These are phyloP conservation scores for Suillus ampliporus DNA, from an alignment of 768 basidiomycete genomes.

Conservation along the genomic window DNA sequence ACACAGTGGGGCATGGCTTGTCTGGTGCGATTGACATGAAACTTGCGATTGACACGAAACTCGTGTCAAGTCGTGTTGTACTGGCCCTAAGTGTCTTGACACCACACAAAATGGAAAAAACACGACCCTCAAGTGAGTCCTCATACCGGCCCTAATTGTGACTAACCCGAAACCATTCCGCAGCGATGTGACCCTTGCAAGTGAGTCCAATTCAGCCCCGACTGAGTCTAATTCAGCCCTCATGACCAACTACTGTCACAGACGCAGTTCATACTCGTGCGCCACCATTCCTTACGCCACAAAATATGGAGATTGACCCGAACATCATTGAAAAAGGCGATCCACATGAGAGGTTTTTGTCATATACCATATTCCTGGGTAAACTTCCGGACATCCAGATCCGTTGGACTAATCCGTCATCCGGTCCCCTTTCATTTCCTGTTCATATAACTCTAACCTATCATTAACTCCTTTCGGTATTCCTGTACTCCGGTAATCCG, in stretches of 20 bases:
- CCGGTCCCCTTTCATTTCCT: too few species aligned
- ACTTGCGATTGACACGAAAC: slow-evolving; percentile 1
- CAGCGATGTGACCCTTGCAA: neutral
- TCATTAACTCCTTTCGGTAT: too few species aligned
- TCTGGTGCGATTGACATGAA: neutral
- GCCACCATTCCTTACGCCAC: too few species aligned
- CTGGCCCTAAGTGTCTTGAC: neutral
- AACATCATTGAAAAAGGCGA: too few species aligned
- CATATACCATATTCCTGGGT: too few species aligned
- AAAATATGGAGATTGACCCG: neutral
- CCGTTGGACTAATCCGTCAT: too few species aligned
- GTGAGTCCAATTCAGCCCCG: neutral
- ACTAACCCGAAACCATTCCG: neutral
- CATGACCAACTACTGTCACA: neutral
- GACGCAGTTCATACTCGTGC: neutral
- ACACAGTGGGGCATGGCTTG: slow-evolving; percentile 5
- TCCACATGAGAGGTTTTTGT: too few species aligned
- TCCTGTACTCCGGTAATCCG: too few species aligned
- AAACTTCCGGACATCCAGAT: too few species aligned
- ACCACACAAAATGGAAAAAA: slow-evolving; percentile 1
- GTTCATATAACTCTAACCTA: too few species aligned
- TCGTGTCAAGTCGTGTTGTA: neutral
- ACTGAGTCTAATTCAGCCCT: too few species aligned
- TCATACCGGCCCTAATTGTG: slow-evolving; percentile 4
- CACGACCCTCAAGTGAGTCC: slow-evolving; percentile 1